These are phyloP conservation scores for Leishmania major DNA, from an alignment of 208 protist species.

Conservation along the genomic window DNA sequence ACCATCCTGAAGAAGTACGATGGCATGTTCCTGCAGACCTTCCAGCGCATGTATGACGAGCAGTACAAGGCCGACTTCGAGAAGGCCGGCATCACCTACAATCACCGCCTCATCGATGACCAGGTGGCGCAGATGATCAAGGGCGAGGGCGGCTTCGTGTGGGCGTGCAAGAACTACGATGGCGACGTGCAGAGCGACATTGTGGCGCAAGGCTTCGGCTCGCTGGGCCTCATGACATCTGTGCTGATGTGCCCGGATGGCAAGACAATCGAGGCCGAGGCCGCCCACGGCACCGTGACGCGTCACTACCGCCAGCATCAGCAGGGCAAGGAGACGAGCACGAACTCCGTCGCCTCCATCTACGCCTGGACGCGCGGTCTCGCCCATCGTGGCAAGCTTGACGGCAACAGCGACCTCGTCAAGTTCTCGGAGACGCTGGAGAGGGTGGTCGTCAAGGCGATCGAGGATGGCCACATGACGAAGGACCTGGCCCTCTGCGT, in stretches of 20 bases:
- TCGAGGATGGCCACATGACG: conserved; percentile 97
- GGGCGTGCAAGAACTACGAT: conserved; percentile 99
- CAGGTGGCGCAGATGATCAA: conserved; percentile 97
- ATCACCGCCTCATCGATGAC: conserved; percentile 98
- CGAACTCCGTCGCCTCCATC: conserved; percentile 98
- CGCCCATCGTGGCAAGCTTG: conserved; percentile 95
- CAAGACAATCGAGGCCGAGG: conserved; percentile 97
- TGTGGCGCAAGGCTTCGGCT: conserved; percentile 97
- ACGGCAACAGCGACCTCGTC: conserved; percentile 92
- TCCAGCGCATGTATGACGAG: conserved; percentile 94
- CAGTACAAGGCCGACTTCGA: conserved; percentile 91
- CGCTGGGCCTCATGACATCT: conserved; percentile 98
- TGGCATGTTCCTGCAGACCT: conserved; percentile 97
- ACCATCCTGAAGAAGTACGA: conserved; percentile 99
- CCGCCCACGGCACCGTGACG: conserved; percentile 98
- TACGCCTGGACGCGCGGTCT: conserved; percentile 98
- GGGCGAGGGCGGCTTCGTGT: conserved; percentile 94
- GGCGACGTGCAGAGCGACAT: conserved; percentile 98
- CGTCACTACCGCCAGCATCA: conserved; percentile 97
- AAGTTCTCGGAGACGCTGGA: conserved; percentile 92
- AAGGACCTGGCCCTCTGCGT: conserved; percentile 98
- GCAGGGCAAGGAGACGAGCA: conserved; percentile 96
- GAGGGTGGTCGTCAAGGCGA: conserved; percentile 87
- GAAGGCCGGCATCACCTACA: conserved; percentile 89
- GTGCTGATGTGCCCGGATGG: conserved; percentile 97